Base-by-base conservation (phyloP, 2,329 filamentous ascomycete species). In the Diaporthe ilicicola region DNA sequence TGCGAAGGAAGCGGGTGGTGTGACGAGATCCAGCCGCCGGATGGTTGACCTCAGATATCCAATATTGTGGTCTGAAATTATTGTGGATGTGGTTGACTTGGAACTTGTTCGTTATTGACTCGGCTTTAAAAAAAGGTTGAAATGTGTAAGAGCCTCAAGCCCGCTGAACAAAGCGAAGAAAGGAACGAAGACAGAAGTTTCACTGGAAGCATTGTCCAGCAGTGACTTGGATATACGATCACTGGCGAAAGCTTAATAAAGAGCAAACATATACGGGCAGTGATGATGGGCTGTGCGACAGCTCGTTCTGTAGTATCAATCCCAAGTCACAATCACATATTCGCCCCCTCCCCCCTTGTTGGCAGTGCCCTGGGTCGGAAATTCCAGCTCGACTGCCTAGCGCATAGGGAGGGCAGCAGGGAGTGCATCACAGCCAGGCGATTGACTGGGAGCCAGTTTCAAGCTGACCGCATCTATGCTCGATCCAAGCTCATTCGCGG, bases 141-240 rank as follows among this genome's bases (percentile, higher is more conserved):
- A 34, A 27, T 37, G 37, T 37, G 48, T 24, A 29, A 64, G 70
- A 71, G 70, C 70, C 13, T 71, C 65, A 69, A 72, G 70, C 66
- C 51, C 51, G 51, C 22, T 27, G 59, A 46, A 48, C 56, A 61
- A 66, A 29, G 65, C 13, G n/a, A 54, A 15, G 50, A 13, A 64
- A 44, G 22, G 42, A 64, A 37, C 13, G 62, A 46, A 61, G 22
- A 59, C 42, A 37, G 15, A 50, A 64, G 29, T n/a, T 24, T 6
- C 15, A 7, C 37, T 7, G 34, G 44, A 29, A 34, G 42, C 27
- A 27, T 42, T 68, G n/a, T 24, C 24, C n/a, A 27, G 39, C 34
- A 48, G 19, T 15, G 29, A 48, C 37, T 48, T n/a, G 39, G 54
- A 59, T 3, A 42, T 22, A 50, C 34, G n/a, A n/a, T 29, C 51